A percentile compares a stretch with the other conserved stretches of the same genome.
Conservation (phyloP, 345 rosid species). For the Eucalyptus sp. region DNA sequence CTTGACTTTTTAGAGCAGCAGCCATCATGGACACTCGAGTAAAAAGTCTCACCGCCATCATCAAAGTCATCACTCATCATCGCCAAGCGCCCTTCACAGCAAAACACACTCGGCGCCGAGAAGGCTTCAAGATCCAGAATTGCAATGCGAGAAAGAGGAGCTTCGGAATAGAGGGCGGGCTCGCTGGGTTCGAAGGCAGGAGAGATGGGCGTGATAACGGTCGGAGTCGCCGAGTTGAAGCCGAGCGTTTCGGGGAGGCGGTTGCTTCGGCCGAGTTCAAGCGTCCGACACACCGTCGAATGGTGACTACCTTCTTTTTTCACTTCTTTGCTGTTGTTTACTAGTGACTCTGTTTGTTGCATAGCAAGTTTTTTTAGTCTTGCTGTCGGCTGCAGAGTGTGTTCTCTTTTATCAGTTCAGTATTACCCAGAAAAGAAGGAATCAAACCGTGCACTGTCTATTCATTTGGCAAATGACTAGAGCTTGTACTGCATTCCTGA, state of each 20-base stretch:
- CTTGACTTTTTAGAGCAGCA: conserved; percentile 11
- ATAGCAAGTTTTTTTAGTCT: background rate
- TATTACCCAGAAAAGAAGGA: background rate
- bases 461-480: background rate
- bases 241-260: conserved; percentile 85
- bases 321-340: background rate
- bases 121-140: background rate
- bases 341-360: background rate
- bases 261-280: conserved; percentile 72
- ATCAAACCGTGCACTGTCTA: background rate
- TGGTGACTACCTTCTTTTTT: conserved; percentile 29
- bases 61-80: background rate
- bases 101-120: background rate
- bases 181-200: background rate
- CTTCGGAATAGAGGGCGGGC: background rate
- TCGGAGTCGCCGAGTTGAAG: conserved; percentile 54
- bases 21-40: conserved; percentile 3
- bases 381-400: background rate
- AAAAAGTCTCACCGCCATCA: background rate
- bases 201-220: conserved; percentile 76
- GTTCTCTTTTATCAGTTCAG: background rate
- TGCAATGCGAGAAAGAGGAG: background rate
- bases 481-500: background rate
- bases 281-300: conserved; percentile 85
- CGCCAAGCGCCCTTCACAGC: background rate